Base-by-base conservation (phyloP, 2,329 filamentous ascomycete species). In the Aspergillus fijiensis region DNA sequence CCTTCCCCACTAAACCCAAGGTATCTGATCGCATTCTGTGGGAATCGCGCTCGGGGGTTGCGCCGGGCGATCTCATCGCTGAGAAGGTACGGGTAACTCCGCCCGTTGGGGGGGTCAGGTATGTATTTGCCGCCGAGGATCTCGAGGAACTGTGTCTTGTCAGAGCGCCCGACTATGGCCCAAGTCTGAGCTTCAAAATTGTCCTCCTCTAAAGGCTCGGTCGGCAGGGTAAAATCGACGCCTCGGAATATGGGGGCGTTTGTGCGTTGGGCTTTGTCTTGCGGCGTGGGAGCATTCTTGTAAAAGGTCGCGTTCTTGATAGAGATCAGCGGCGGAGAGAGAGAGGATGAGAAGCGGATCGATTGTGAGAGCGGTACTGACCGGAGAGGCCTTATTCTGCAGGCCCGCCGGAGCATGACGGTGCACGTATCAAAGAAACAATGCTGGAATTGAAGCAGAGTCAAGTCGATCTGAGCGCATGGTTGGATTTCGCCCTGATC, bases 1-100 rank as follows among this genome's bases (percentile, higher is more conserved):
- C 86, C 83, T 67, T 93, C 90, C 2, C 86, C 87, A 70, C 92
- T 90, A 70, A 98, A 98, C 0, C 95, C 94, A 10, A 98, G 92
- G 80, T 96, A 94, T 67, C 89, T 88, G 60, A 99, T 89, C 0
- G 92, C 92, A 65, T 82, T 82, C 12, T 81, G 81, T 0, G 89
- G 86, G 55, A 80, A 84, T 49, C 85, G 82, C 51, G 90, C 74
- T 23, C 75, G 70, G 57, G 73, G 76, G 63, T 81, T 81, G 67
- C 78, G 82, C 5, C 70, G 61, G 2, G 84, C 78, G 6, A 91
- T 82, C 5, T 83, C 81, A 51, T 85, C 82, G 2, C 84, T 85
- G 14, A 88, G 84, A 2, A 98, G 83, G 71, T 89, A 90, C 0
- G 95, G 95, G 71, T 88, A 97, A 6, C 87, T 86, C 50, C 93